Base-by-base conservation (phyloP, 129 eudicot genomes). In the Lactuca sativa region DNA sequence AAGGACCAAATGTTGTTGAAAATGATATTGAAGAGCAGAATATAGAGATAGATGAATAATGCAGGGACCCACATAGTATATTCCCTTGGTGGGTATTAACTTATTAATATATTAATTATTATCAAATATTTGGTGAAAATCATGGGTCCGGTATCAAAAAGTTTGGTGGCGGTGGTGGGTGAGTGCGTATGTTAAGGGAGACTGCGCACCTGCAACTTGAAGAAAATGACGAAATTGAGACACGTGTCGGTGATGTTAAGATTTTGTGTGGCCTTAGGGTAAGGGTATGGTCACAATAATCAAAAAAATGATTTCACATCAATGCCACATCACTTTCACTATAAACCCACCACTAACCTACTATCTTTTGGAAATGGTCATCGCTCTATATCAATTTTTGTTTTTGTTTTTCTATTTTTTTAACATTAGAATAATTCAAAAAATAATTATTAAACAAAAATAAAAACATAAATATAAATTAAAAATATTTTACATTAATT, bases 131-230 rank as follows among this genome's bases (percentile, higher is more conserved):
- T 56, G 55, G 56, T 37, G 77, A 62, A 72, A 64, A 44, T 36
- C n/a, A 16, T 37, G 65, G 32, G 64, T 56, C 21, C 64, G 31
- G 16, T 58, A 31, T 21, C 32, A 12, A 80, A 51, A 72, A 76
- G 52, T 58, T 36, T 36, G 38, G 38, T 70, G 71, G 63, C 62
- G 70, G 75, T 32, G 38, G 67, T 59, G 25, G 60, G 64, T 43
- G 69, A 37, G 74, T 53, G 81, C 77, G 25, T 37, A 66, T 79
- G 66, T 40, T 70, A 59, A 59, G 56, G 64, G 69, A 47, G 77
- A 79, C 82, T 32, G 69, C 34, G 67, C 75, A 74, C 73, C 83
- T 51, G 57, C 62, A 72, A 72, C 55, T 25, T 72, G 48, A 56
- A 33, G 78, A 72, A 80, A 68, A 73, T 9, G 82, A 79, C 73